Evolutionary conservation across 805 yeast genomes (phyloP), one percentile per base, ranked within the genome.

Genomic region (Barnettozyma populi): DNA sequence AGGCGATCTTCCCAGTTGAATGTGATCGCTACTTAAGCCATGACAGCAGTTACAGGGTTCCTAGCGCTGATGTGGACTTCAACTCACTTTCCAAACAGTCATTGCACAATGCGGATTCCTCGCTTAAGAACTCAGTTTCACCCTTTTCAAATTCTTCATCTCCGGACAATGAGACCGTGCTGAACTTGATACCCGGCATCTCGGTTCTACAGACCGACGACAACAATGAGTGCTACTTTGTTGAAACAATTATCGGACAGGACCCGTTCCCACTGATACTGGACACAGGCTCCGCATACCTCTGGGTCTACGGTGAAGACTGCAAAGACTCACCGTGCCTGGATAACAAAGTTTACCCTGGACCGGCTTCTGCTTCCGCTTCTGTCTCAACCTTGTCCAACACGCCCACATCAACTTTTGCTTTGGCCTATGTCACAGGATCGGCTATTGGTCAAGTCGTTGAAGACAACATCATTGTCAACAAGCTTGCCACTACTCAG

Each of bases 241-340:
- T 70, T 44, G 65, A 73, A 51, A 64, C 71, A 27, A 69, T 70
- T 13, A 63, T 73, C 35, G 71, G 66, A 20, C 55, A 67, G n/a
- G 59, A 60, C n/a, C 65, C 65, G 29, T 79, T 72, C 54, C 77
- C 78, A 5, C 63, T 82, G 36, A 69, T 82, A 18, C 64, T 82
- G 16, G 88, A 82, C 61, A 82, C 88, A 0, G 87, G 85, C 7
- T 78, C 84, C 24, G 80, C 81, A 16, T 75, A 80, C 48, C 59
- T 80, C 2, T 82, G 88, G 88, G 70, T 82, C 4, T 80, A 79
- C 58, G 80, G 78, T 42, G 60, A 69, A 1, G 62, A 72, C 35
- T 82, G 87, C 64, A 60, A 65, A 1, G 70, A 70, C 44, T 49
- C 53, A 9, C 68, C 77, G 1, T 82, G 86, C 54, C 44, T 57